Evolutionary conservation across 2,329 filamentous ascomycete species (phyloP), one percentile per base, ranked within the genome.

Genomic region (Fusarium dimerum): DNA sequence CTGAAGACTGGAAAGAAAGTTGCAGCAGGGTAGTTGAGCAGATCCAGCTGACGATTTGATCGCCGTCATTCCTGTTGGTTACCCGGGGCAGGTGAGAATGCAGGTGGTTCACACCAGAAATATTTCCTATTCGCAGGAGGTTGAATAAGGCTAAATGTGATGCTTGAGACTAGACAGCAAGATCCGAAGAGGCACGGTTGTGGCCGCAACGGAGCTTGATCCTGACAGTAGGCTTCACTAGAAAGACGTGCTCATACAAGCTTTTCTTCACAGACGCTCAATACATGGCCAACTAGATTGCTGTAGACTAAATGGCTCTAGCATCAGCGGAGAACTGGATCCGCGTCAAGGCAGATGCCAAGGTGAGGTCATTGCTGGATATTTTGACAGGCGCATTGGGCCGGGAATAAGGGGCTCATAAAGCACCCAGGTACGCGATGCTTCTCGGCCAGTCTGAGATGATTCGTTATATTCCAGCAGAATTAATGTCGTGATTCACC

Each of bases 321-420:
- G 51, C 47, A 49, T 53, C 30, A 55, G 39, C 52, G 57, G 52
- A n/a, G 44, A 61, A 47, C 42, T 29, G 44, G 46, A 39, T 55
- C 57, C 57, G 48, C 48, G 55, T 52, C 44, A 63, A 51, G 62
- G 51, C 45, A 49, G 39, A 47, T 40, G 45, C 61, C 61, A 59
- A 64, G 59, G 63, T 64, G 61, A 64, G 48, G 51, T 44, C 50
- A 48, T 45, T 64, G 45, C 45, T 45, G 29, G 43, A 44, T 51
- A 20, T 39, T 58, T 61, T 54, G 61, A 51, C 54, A 42, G 45
- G 39, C 56, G 40, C 46, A 53, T 59, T 53, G 51, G 47, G 48
- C 40, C 59, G 55, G 54, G 54, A 56, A 53, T 52, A 40, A 42
- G 45, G 38, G 38, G 47, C 40, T 45, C 55, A 50, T n/a, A 47